phyloP scores from a whole-genome alignment of 768 basidiomycete genomes.

The Kondoa subrosea region DNA sequence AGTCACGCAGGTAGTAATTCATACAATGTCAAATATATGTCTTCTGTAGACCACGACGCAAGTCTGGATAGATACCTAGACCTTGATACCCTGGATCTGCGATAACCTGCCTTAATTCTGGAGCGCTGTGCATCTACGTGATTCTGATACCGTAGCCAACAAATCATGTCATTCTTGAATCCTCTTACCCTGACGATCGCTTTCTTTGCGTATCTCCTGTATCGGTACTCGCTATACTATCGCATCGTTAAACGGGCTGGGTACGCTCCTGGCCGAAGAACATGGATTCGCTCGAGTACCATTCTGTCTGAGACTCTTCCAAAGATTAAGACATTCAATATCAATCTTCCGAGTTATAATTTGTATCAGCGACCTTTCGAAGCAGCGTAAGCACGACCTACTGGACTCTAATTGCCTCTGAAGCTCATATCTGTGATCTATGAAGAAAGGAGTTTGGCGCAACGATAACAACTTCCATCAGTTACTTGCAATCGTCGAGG shows the following conservation, averaged over 20 bases:
- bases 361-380: not conserved
- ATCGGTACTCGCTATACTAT: not conserved
- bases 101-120: no score
- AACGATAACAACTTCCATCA: not conserved
- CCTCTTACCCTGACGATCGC: not conserved
- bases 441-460: not conserved
- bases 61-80: no score
- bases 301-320: not conserved
- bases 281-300: not conserved
- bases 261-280: not conserved
- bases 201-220: not conserved
- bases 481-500: not conserved
- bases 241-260: not conserved
- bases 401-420: no score
- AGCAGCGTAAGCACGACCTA: no score
- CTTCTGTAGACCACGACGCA: no score
- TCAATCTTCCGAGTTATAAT: not conserved
- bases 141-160: no score
- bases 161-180: not conserved
- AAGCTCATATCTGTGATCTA: no score
- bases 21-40: no score
- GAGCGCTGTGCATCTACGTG: no score
- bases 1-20: no score
- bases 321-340: not conserved
- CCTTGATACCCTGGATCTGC: no score